These are phyloP conservation scores for Plasmodium fragile DNA, from an alignment of 169 alveolate species.

Conservation along the genomic window DNA sequence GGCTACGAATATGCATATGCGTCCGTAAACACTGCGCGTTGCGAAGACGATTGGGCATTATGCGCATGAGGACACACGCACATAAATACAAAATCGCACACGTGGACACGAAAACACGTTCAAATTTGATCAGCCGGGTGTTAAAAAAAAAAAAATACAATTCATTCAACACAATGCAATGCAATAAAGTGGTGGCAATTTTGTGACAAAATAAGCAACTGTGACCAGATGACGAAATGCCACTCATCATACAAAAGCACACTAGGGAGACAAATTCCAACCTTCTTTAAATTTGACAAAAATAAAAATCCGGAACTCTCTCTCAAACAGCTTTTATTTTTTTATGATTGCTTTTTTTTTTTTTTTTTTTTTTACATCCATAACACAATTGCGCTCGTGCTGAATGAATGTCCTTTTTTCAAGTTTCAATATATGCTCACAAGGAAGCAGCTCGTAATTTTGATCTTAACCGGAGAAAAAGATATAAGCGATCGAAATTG, in stretches of 20 bases:
- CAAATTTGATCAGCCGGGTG: background rate
- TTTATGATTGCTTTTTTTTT: background rate
- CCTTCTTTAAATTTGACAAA: background rate
- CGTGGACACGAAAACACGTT: background rate
- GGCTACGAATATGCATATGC: background rate
- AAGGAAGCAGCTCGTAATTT: constrained; percentile 19
- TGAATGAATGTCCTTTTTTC: background rate
- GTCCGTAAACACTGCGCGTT: background rate
- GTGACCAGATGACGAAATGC: background rate
- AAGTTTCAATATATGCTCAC: constrained; percentile 23
- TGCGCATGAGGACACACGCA: background rate
- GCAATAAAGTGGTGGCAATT: constrained; percentile 1
- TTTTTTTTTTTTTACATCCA: background rate
- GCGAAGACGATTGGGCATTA: background rate
- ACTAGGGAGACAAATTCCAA: background rate
- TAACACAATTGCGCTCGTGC: background rate
- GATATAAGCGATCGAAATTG: background rate
- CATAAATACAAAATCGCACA: background rate
- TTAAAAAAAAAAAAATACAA: background rate
- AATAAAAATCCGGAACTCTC: background rate
- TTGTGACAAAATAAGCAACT: background rate
- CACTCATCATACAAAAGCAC: background rate
- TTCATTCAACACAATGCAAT: background rate
- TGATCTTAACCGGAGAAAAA: constrained; percentile 22
- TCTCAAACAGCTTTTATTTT: background rate